Base-by-base conservation (phyloP, 768 basidiomycete species). In the Boletus patriciae region DNA sequence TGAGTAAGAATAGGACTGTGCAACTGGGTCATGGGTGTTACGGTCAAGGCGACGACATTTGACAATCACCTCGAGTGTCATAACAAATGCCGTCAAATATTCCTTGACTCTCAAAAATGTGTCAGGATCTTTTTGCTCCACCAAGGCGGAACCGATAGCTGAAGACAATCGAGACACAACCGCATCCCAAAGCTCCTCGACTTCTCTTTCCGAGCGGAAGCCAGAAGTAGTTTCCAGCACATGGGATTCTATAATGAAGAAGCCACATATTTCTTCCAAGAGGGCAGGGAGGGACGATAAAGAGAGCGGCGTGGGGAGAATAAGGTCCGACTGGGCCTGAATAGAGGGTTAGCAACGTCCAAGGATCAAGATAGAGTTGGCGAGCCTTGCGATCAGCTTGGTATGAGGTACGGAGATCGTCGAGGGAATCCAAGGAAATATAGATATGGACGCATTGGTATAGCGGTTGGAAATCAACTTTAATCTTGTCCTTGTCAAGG, bases 401-500 rank as follows among this genome's bases (percentile, higher is more conserved):
- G 66, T 98, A 99, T 33, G 88, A 95, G 51, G 81, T 83, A 54
- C 93, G 92, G 11, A 98, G 80, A 61, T 96, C 94, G 41, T 90
- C 88, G 37, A 95, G 80, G n/a, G 88, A 87, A 68, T 95, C 92
- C 21, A 99, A 78, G 6, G 94, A 85, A 54, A 89, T 85, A 72
- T 98, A 96, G 58, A 98, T 98, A 66, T 97, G 97, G 50, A 99
- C 94, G 70, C 94, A 96, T 73, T 98, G 92, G 64, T 93, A 96
- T 13, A 99, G 74, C 13, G 96, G 95, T 64, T 88, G 90, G 77
- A 99, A 98, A 72, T 98, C 93, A 46, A 99, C 90, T 46, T 81
- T 80, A 31, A 97, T 78, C 60, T 86, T 81, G 53, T 96, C 92
- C 67, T 94, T 95, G 62, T 96, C 86, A n/a, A 98, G 78, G 3